Evolutionary conservation across 768 basidiomycete species (phyloP).

Genomic region (Paxillus involutus): DNA sequence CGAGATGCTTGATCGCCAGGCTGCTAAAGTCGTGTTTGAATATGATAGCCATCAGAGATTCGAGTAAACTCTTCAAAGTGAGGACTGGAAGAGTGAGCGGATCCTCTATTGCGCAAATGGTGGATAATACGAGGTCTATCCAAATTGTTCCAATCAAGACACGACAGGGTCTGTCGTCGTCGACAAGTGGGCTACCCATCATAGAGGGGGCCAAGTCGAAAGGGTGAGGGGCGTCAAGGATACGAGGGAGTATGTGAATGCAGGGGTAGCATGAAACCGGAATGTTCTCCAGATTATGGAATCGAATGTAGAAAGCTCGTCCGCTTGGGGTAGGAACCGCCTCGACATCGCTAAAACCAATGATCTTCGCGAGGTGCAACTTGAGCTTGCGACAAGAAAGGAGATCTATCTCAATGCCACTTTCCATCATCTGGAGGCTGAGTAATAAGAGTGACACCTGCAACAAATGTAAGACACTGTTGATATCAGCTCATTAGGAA

Average conservation of each 20-base stretch:
- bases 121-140: conserved; percentile 56
- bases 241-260: conserved; percentile 52
- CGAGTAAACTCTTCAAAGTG: conserved; percentile 59
- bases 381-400: conserved; percentile 62
- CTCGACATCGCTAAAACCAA: conserved; percentile 56
- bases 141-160: conserved; percentile 63
- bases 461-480: neutral
- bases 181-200: conserved; percentile 36
- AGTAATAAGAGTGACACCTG: conserved; percentile 60
- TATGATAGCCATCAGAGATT: conserved; percentile 61
- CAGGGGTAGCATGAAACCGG: conserved; percentile 50
- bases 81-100: conserved; percentile 51
- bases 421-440: conserved; percentile 64
- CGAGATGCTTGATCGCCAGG: conserved; percentile 51
- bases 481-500: neutral
- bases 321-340: conserved; percentile 46
- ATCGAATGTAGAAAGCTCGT: conserved; percentile 53
- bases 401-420: conserved; percentile 55
- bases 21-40: conserved; percentile 76
- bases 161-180: conserved; percentile 42
- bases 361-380: conserved; percentile 41
- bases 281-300: conserved; percentile 46
- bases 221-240: conserved; percentile 59
- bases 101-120: conserved; percentile 48
- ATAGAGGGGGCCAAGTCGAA: conserved; percentile 48